Evolutionary conservation across 495 filamentous ascomycete genomes (phyloP), one percentile per base, ranked within the genome.

Genomic region (Aspergillus hancockii): DNA sequence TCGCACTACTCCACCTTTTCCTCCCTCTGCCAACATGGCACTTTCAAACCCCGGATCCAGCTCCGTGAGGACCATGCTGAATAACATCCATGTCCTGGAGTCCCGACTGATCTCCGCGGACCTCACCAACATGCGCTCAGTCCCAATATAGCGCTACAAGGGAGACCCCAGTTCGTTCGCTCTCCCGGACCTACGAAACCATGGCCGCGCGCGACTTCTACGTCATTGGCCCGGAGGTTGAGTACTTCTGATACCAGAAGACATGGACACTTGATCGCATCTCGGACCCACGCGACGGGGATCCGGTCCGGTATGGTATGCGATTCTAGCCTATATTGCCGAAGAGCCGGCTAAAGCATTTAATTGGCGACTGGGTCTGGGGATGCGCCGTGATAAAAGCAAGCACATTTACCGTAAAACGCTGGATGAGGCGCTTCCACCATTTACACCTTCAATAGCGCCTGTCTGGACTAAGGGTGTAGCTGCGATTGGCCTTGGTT

Each of bases 261-360:
- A 52, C 62, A 36, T 58, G 60, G 43, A 40, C 38, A 19, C 22
- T 58, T 22, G 32, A 47, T n/a, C 47, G 21, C 49, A 56, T 71
- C 8, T 58, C 62, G 21, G 68, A 67, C 57, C 68, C 67, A 3
- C 25, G 51, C 25, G 63, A 71, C 56, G 16, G 28, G 0, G 63
- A 71, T 54, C 59, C 61, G 22, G 43, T 53, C 18, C 67, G 66
- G 23, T 67, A 66, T 34, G 68, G 67, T 19, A 58, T 71, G n/a
- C n/a, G n/a, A n/a, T n/a, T 21, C 61, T 71, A 6, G 63, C 68
- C 12, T 58, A 54, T 47, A 43, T 69, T 21, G 50, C 55, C 4
- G 65, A 67, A n/a, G 55, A 57, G 18, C 55, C 66, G 23, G 62
- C 72, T 40, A 64, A 68, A 38, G 61, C 72, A 7, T 71, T 70